These are phyloP conservation scores for Pyrenopolyporus hunteri DNA, from an alignment of 495 filamentous ascomycete species.

Conservation along the genomic window DNA sequence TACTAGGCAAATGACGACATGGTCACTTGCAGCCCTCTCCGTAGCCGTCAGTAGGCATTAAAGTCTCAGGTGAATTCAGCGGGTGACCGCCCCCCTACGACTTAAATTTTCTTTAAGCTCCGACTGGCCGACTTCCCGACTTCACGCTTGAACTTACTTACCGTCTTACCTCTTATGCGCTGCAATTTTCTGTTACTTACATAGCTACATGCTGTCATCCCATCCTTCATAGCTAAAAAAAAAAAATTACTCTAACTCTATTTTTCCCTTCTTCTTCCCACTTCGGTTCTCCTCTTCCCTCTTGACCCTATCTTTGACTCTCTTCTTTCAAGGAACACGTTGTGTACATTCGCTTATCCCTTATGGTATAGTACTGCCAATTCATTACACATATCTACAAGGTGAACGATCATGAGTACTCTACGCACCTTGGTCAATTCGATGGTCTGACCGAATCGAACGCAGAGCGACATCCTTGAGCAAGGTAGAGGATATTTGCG, in stretches of 20 bases:
- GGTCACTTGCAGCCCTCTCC: constrained; percentile 25
- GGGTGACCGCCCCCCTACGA: constrained; percentile 17
- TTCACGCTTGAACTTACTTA: constrained; percentile 12
- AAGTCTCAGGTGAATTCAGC: constrained; percentile 31
- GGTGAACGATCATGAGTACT: constrained; percentile 23
- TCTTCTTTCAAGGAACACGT: constrained; percentile 10
- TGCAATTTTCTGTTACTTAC: no score
- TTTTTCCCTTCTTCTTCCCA: constrained; percentile 1
- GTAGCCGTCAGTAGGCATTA: constrained; percentile 5
- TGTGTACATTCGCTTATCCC: constrained; percentile 21
- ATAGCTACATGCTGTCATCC: constrained; percentile 6
- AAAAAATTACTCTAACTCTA: constrained; percentile 27
- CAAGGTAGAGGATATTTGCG: constrained; percentile 16
- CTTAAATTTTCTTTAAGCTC: constrained; percentile 26
- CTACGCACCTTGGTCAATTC: constrained; percentile 28
- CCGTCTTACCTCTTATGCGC: constrained; percentile 7
- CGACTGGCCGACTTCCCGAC: constrained; percentile 32
- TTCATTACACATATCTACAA: constrained; percentile 5
- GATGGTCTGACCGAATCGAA: constrained; percentile 31
- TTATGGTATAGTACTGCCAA: constrained; percentile 6
- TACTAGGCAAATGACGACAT: constrained; percentile 8
- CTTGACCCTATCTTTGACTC: background rate
- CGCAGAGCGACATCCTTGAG: constrained; percentile 25
- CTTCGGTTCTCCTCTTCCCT: background rate
- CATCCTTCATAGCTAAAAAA: constrained; percentile 23